These are phyloP conservation scores for Pseudisothecium myosuroides DNA, from an alignment of 225 moss, liverwort and hornwort genomes.

Conservation along the genomic window DNA sequence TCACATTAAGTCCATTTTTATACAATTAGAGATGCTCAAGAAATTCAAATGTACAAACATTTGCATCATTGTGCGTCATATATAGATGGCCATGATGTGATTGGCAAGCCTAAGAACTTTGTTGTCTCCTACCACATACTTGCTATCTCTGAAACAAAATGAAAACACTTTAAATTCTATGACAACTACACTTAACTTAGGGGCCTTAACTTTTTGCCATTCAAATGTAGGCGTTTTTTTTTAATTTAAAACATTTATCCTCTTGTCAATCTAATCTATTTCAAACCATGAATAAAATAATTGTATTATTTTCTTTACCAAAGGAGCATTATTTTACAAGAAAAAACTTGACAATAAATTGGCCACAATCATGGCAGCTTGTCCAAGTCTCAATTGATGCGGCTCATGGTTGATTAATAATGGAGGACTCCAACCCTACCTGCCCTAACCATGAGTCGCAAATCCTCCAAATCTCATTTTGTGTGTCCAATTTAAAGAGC, in stretches of 20 bases:
- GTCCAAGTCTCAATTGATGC: background rate
- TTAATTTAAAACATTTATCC: background rate
- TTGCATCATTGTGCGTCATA: accelerated
- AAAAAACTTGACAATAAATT: background rate
- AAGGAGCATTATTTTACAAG: background rate
- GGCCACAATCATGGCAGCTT: accelerated
- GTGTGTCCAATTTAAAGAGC: background rate
- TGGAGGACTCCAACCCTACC: accelerated
- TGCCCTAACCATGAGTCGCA: accelerated
- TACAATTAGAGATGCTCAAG: background rate
- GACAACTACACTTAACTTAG: accelerated
- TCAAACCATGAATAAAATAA: background rate
- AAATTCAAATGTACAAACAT: background rate
- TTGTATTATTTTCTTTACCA: background rate
- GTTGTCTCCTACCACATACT: background rate
- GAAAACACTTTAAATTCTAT: background rate
- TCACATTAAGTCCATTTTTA: too few species aligned
- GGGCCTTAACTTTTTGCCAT: accelerated
- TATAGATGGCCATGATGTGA: too few species aligned
- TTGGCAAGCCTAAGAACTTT: background rate
- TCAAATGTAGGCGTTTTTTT: background rate
- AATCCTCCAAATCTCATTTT: background rate
- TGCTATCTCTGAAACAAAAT: background rate
- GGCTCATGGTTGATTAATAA: accelerated
- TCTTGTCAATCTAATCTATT: too few species aligned